Conservation (phyloP, 441 rosid genomes). For the Gossypium trilobum region DNA sequence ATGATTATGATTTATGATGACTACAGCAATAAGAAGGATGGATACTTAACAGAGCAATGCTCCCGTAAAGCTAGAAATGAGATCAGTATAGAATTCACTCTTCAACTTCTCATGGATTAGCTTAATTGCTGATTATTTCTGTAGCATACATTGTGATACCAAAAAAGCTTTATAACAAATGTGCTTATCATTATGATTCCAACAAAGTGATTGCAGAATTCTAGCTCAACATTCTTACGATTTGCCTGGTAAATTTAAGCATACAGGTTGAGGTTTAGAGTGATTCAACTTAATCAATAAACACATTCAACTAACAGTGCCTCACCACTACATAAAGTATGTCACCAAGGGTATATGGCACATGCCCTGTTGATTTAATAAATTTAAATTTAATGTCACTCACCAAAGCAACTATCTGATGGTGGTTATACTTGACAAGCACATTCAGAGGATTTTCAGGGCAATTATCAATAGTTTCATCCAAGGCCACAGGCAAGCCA, state of each 20-base stretch:
- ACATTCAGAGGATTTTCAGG: constrained; percentile 39
- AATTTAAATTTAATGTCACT: constrained; percentile 28
- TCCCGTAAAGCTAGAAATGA: not conserved
- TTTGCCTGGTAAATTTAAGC: not conserved
- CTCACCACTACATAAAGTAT: constrained; percentile 4
- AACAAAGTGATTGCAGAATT: not conserved
- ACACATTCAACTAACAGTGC: not conserved
- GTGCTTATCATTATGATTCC: not conserved
- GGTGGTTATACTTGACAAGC: constrained; percentile 61
- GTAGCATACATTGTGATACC: not conserved
- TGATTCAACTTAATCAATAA: not conserved
- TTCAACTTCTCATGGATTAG: not conserved
- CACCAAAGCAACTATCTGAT: constrained; percentile 81
- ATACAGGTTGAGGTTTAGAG: constrained; percentile 3
- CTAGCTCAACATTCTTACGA: not conserved
- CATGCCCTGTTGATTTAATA: not conserved
- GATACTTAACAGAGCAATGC: not conserved
- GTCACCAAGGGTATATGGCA: constrained; percentile 6
- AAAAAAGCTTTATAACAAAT: not conserved
- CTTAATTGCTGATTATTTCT: not conserved
- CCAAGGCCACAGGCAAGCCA: constrained; percentile 81
- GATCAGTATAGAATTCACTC: not conserved
- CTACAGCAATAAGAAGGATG: not conserved
- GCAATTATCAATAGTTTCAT: constrained; percentile 65
- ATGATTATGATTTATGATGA: not conserved